A percentile compares a stretch with the other conserved stretches of the same genome.
Evolutionary conservation across 345 rosid genomes (phyloP).

Genomic region (rapeseed (Brassica napus)): DNA sequence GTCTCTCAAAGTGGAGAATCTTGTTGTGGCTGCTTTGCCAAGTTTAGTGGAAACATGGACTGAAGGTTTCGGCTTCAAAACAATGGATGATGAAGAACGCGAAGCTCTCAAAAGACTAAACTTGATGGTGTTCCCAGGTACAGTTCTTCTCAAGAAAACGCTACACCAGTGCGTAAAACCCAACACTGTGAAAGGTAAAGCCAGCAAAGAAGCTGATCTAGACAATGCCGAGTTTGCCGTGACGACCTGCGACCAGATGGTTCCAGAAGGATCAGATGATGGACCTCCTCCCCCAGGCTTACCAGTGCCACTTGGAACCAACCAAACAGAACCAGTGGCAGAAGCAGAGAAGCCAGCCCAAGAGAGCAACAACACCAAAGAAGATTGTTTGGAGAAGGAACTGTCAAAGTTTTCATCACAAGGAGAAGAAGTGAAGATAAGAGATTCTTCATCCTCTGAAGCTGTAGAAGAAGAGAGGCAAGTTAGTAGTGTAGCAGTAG

Average conservation of each 20-base stretch:
- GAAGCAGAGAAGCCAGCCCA: conserved; percentile 18
- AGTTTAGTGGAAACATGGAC: conserved; percentile 84
- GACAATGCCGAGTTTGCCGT: conserved; percentile 14
- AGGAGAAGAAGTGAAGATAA: conserved; percentile 13
- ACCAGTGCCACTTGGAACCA: conserved; percentile 26
- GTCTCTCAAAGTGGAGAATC: conserved; percentile 78
- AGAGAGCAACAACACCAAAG: conserved; percentile 12
- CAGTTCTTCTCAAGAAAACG: conserved; percentile 65
- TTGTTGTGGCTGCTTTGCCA: conserved; percentile 89
- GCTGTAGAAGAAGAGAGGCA: conserved; percentile 25
- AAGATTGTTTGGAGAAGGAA: conserved; percentile 44
- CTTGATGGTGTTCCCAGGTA: conserved; percentile 89
- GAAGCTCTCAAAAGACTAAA: conserved; percentile 57
- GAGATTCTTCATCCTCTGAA: conserved; percentile 20
- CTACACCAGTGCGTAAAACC: conserved; percentile 40
- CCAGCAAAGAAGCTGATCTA: conserved; percentile 25
- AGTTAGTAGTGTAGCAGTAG: conserved; percentile 35
- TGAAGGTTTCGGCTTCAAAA: conserved; percentile 71
- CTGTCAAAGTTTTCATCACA: conserved; percentile 47
- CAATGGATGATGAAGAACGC: conserved; percentile 61
- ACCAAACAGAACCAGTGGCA: conserved; percentile 7
- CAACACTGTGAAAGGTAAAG: conserved; percentile 45
- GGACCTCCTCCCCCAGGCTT: conserved; percentile 11
- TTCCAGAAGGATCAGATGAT: conserved; percentile 27
- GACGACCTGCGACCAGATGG: conserved; percentile 33